These are phyloP conservation scores for Aspergillus mulundensis DNA, from an alignment of 495 filamentous ascomycete genomes.

Conservation along the genomic window DNA sequence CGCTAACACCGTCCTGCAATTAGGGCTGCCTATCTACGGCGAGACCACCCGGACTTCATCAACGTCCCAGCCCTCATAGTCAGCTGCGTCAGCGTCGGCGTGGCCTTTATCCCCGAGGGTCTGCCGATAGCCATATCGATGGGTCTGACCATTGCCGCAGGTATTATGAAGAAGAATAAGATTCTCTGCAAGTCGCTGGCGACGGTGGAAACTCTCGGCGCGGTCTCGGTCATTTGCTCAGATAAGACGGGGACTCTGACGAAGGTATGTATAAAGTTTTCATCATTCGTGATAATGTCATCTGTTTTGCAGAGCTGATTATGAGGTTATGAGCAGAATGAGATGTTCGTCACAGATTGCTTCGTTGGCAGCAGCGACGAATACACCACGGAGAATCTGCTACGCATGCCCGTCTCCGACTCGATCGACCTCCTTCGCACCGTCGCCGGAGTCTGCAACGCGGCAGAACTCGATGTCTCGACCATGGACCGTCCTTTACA, in stretches of 20 bases:
- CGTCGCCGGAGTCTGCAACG: slow-evolving; percentile 60
- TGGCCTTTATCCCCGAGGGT: slow-evolving; percentile 69
- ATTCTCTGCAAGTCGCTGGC: slow-evolving; percentile 63
- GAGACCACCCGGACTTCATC: slow-evolving; percentile 57
- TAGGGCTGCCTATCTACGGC: slow-evolving; percentile 57
- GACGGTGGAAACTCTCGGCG: slow-evolving; percentile 66
- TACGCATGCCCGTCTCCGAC: too few species aligned
- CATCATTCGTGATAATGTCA: too few species aligned
- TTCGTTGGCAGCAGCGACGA: slow-evolving; percentile 6
- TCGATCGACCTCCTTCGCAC: slow-evolving; percentile 30
- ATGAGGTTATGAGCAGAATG: too few species aligned
- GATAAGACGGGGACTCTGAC: slow-evolving; percentile 70
- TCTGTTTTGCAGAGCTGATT: too few species aligned
- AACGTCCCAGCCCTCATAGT: slow-evolving; percentile 61
- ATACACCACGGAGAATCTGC: neutral
- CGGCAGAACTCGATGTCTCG: slow-evolving; percentile 59
- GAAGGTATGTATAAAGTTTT: slow-evolving; percentile 38
- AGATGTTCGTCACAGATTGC: slow-evolving; percentile 58
- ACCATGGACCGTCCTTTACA: slow-evolving; percentile 46
- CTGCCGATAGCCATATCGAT: slow-evolving; percentile 61
- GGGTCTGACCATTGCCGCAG: slow-evolving; percentile 53
- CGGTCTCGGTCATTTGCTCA: slow-evolving; percentile 63
- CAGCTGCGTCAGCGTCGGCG: slow-evolving; percentile 57
- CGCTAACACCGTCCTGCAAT: too few species aligned
- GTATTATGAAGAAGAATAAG: slow-evolving; percentile 59